Evolutionary conservation across 192 early-diverging fungal species (phyloP).

Genomic region (Podila horticola): DNA sequence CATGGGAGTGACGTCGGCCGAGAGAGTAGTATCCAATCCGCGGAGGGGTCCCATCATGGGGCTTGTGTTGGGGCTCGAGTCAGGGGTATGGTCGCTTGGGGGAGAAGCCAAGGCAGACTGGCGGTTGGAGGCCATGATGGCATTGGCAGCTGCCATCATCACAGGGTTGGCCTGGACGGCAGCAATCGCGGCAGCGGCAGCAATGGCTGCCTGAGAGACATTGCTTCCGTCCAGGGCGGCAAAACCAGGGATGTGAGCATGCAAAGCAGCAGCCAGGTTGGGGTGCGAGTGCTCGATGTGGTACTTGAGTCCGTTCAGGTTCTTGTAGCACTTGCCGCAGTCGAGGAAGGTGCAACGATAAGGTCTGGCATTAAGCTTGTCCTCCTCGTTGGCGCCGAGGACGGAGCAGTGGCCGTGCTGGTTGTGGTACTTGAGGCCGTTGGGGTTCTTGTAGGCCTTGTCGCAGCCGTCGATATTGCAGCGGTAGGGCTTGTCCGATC

Average conservation of each 20-base stretch:
- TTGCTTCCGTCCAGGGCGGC: constrained; percentile 50
- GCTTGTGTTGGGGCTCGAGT: constrained; percentile 46
- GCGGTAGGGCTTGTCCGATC: constrained; percentile 82
- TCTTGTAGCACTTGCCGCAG: constrained; percentile 97
- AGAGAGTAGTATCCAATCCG: constrained; percentile 1
- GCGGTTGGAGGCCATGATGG: constrained; percentile 42
- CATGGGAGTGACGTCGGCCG: constrained; percentile 29
- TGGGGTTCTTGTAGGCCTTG: constrained; percentile 98
- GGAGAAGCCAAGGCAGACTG: constrained; percentile 4
- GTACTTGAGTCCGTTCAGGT: constrained; percentile 96
- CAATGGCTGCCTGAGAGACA: constrained; percentile 65
- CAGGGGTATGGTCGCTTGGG: constrained; percentile 27
- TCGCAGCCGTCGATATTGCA: constrained; percentile 86
- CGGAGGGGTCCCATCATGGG: constrained; percentile 25
- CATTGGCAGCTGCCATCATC: constrained; percentile 49
- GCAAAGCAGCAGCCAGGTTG: constrained; percentile 53
- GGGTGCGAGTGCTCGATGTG: constrained; percentile 92
- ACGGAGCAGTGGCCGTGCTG: constrained; percentile 87
- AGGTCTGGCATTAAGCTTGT: constrained; percentile 69
- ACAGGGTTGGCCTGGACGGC: constrained; percentile 54
- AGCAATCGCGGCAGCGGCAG: constrained; percentile 69
- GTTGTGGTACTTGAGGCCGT: constrained; percentile 97
- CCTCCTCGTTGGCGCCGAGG: constrained; percentile 64
- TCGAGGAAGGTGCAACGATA: constrained; percentile 81
- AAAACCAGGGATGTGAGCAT: constrained; percentile 38